phyloP scores from a whole-genome alignment of 1,139 yeast species.

The Nakaseomyces kungkrabaensis region DNA sequence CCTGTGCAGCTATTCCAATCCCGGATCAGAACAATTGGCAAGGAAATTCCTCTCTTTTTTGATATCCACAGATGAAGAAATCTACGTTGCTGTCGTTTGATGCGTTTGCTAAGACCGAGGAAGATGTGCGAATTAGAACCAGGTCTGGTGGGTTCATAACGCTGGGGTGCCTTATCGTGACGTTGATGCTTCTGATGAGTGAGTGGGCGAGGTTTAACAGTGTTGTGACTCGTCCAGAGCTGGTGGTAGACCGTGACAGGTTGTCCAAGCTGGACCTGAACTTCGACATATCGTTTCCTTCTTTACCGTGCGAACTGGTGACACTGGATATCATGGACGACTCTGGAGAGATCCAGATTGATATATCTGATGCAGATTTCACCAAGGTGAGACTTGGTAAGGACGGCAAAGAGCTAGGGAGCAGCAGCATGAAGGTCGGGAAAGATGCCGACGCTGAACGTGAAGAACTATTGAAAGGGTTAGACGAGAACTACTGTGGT shows the following conservation, averaged over 20 bases:
- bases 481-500: slow-evolving; percentile 51
- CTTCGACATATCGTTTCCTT: slow-evolving; percentile 72
- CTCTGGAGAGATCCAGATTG: slow-evolving; percentile 74
- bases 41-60: too few relatives aligned
- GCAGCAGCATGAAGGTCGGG: slow-evolving; percentile 31
- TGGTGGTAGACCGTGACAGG: slow-evolving; percentile 81
- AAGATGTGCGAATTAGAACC: slow-evolving; percentile 83
- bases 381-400: slow-evolving; percentile 51
- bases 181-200: slow-evolving; percentile 51
- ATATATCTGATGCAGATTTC: slow-evolving; percentile 62
- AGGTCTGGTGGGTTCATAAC: slow-evolving; percentile 87
- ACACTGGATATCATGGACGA: slow-evolving; percentile 69
- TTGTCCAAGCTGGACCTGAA: slow-evolving; percentile 67
- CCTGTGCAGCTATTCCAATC: too few relatives aligned
- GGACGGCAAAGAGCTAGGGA: slow-evolving; percentile 17
- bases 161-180: slow-evolving; percentile 52
- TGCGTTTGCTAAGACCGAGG: slow-evolving; percentile 90
- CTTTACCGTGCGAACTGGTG: slow-evolving; percentile 67
- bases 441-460: slow-evolving; percentile 19
- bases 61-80: slow-evolving; percentile 8
- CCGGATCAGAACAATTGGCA: too few relatives aligned
- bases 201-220: slow-evolving; percentile 70
- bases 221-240: slow-evolving; percentile 63
- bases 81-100: slow-evolving; percentile 34
- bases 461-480: slow-evolving; percentile 17